Evolutionary conservation across 306 rosid genomes (phyloP).

Genomic region (Purshia tridentata): DNA sequence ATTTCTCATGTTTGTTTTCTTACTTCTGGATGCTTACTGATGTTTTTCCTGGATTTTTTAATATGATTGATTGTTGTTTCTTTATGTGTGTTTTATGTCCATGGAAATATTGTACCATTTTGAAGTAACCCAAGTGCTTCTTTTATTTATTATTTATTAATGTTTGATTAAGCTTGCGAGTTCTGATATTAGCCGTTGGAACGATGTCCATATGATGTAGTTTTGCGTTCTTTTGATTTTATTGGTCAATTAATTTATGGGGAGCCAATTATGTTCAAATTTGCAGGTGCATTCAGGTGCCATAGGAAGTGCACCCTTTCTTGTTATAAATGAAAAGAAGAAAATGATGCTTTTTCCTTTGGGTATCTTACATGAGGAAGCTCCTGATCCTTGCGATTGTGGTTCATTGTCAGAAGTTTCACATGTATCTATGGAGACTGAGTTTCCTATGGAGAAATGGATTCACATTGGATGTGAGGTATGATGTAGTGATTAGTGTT

Average conservation of each 20-base stretch:
- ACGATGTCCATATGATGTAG: not conserved
- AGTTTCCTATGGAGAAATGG: slow-evolving; percentile 77
- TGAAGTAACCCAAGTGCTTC: not conserved
- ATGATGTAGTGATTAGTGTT: slow-evolving; percentile 20
- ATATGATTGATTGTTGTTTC: not conserved
- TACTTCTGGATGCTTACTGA: not conserved
- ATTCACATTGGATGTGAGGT: slow-evolving; percentile 93
- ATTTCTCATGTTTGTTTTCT: slow-evolving; percentile 5
- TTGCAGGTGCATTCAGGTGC: slow-evolving; percentile 53
- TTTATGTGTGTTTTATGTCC: not conserved
- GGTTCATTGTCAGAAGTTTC: slow-evolving; percentile 47
- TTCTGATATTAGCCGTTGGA: not conserved
- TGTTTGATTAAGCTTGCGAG: not conserved
- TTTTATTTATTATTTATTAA: not conserved
- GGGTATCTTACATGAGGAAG: slow-evolving; percentile 47
- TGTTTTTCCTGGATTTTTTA: slow-evolving; percentile 8
- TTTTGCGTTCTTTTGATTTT: not conserved
- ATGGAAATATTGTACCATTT: not conserved
- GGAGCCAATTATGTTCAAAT: not conserved
- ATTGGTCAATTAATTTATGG: not conserved
- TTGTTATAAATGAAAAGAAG: slow-evolving; percentile 50
- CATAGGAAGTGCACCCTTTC: slow-evolving; percentile 56
- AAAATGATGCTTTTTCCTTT: slow-evolving; percentile 54
- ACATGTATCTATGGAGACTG: slow-evolving; percentile 44
- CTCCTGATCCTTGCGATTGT: slow-evolving; percentile 40